Evolutionary conservation across 1,284 basidiomycete genomes (phyloP), one percentile per base, ranked within the genome.

Genomic region (Ceratobasidium sp.): DNA sequence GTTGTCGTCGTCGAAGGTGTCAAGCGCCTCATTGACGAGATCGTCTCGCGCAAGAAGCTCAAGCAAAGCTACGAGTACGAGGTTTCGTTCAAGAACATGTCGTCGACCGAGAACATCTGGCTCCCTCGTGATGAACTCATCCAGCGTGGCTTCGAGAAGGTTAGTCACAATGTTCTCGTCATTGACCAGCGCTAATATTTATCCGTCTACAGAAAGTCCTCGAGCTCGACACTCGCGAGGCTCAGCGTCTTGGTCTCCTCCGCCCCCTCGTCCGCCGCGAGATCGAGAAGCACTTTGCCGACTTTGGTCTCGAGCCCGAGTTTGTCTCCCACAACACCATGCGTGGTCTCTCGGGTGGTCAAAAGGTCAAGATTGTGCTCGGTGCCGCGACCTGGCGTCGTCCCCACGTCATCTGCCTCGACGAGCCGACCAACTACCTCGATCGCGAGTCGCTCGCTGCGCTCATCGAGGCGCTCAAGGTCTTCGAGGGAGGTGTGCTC

Each of bases 1-100:
- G 80, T 88, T 76, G 85, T 95, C 77, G 81, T 97, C 76, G 85
- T 95, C 73, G 96, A 98, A 79, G 95, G 95, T 73, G 91, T 91
- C 85, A 98, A 98, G 88, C 87, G 95, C 76, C 78, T 89, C 77
- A 98, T 98, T 76, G 95, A 98, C 72, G 96, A 98, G 86, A 90
- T 98, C 78, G 79, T 88, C 74, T 77, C 84, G 73, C 91, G 95
- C 80, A 97, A 97, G 91, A 98, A 98, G 87, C 87, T 97, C 81
- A 98, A 98, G 89, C 95, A 97, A 84, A 96, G 94, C 31, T 97
- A 96, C 84, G 95, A 97, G 85, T 97, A 98, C 80, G 95, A 96
- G 83, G 87, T 95, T 40, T 92, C 93, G 73, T 93, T 97, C 88
- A 96, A 96, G 86, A 87, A 84, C 72, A 83, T 96, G 75, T 90